These are phyloP conservation scores for Aspergillus japonicus DNA, from an alignment of 2,329 filamentous ascomycete genomes.

Conservation along the genomic window DNA sequence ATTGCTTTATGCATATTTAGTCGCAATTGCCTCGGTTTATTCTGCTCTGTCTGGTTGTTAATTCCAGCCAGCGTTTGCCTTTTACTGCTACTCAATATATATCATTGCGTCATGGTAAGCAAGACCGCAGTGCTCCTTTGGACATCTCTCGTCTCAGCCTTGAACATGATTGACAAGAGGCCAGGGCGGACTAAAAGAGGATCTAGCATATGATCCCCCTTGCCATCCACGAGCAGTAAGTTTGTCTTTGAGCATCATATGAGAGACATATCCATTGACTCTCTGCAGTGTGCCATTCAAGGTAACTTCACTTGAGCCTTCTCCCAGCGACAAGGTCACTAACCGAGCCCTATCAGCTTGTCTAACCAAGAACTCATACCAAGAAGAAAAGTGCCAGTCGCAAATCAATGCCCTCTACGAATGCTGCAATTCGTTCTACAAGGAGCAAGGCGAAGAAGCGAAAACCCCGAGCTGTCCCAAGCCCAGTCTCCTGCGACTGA, in stretches of 20 bases:
- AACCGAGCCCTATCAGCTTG: constrained; percentile 60
- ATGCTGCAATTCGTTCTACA: constrained; percentile 89
- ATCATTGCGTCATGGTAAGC: constrained; percentile 32
- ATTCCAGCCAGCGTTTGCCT: background rate
- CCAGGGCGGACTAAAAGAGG: constrained; percentile 59
- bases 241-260: constrained; percentile 20
- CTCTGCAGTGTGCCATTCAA: constrained; percentile 78
- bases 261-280: constrained; percentile 18
- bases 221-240: constrained; percentile 82
- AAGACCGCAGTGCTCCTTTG: background rate
- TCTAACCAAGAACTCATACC: constrained; percentile 76
- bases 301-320: constrained; percentile 49
- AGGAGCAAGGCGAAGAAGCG: constrained; percentile 71
- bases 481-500: constrained; percentile 72
- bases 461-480: constrained; percentile 83
- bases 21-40: background rate
- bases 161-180: constrained; percentile 9
- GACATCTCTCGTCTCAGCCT: constrained; percentile 3
- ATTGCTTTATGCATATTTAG: background rate
- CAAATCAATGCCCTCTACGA: constrained; percentile 85
- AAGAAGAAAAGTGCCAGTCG: constrained; percentile 77
- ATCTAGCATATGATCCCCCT: constrained; percentile 71
- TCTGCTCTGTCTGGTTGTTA: background rate
- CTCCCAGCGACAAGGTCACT: background rate
- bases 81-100: background rate